Evolutionary conservation across 2,329 filamentous ascomycete genomes (phyloP), one percentile per base, ranked within the genome.

Genomic region (Macrophomina pseudophaseolina): DNA sequence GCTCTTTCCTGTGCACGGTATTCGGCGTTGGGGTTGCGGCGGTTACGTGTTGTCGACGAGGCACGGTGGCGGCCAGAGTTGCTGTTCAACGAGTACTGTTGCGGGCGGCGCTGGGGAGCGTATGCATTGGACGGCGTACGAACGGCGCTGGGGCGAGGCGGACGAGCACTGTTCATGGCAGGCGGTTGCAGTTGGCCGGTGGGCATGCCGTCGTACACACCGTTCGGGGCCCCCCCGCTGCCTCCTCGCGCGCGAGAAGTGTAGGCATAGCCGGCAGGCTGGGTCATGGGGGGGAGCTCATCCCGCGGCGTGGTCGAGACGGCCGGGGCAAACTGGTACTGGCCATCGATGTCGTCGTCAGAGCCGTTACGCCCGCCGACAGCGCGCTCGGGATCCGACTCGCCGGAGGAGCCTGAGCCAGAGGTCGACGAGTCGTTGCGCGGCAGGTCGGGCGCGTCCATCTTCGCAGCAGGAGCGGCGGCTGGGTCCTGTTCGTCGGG

Each of bases 1-100:
- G 94, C 94, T 76, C 94, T 92, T 79, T 98, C 94, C 79, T 98
- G 93, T 56, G 92, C 91, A 68, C 91, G 84, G 75, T 92, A 92
- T 71, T 91, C 88, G 63, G 89, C 88, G 73, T 90, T 90, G 9
- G 90, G 90, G 73, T 92, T 90, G 69, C 86, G 81, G 44, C 83
- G 77, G 46, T 76, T 74, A 69, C 88, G 81, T 68, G 85, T 86
- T 2, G 83, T 78, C 1, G 87, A 89, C 6, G 82, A 84, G 7
- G 86, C 87, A 68, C 87, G 84, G 69, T 85, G 82, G 66, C 84
- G 83, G 70, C 81, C 81, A 28, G 77, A 79, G 66, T 80, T 70
- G 48, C 70, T 53, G 72, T 79, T 80, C 66, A 82, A 70, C 6
- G 80, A 79, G 71, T 82, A 83, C 72, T 84, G 82, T 68, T 80